Base-by-base conservation (phyloP, 495 filamentous ascomycete species). In the Melanomma pulvis-pyrius region DNA sequence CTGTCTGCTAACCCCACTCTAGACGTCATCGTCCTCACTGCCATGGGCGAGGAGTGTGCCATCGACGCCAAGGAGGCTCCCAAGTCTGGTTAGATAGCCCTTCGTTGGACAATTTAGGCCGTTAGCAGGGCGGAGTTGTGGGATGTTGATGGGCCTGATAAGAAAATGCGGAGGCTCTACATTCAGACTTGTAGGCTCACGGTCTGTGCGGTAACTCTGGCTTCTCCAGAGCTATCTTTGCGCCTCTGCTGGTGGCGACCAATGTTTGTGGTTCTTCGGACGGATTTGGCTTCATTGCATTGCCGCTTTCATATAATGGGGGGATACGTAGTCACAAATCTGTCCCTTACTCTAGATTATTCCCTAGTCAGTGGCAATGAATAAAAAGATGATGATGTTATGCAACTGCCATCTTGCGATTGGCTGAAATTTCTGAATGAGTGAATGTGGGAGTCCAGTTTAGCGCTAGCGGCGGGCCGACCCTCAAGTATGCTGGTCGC, bases 31-130 rank as follows among this genome's bases (percentile, higher is more conserved):
- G 84, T 99, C 79, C 89, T 93, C 76, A 89, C 90, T 66, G 87
- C 94, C 76, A 99, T 99, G 94, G 89, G 90, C 72, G 93, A 98
- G 80, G 92, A 97, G 85, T 83, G 85, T 69, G 90, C 87, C 71
- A 90, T 97, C 75, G 92, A 97, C 77, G 89, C 88, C 81, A 97
- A 98, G 86, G 93, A 98, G 81, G 89, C 90, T 75, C 82, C 88
- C 74, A 75, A 72, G 63, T 50, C 77, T 75, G 75, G 74, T 77
- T 81, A 74, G 64, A 71, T 68, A 60, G 56, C 65, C 41, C 32
- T 19, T 11, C 29, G 22, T 67, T 65, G 70, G 62, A 63, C 56
- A 52, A n/a, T 26, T n/a, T 44, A 51, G 62, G 62, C 69, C 32
- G 54, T 61, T 59, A 55, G 56, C 59, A 51, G 47, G 21, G 29